Evolutionary conservation across 345 rosid species (phyloP), one percentile per base, ranked within the genome.

Genomic region (Draba incana): DNA sequence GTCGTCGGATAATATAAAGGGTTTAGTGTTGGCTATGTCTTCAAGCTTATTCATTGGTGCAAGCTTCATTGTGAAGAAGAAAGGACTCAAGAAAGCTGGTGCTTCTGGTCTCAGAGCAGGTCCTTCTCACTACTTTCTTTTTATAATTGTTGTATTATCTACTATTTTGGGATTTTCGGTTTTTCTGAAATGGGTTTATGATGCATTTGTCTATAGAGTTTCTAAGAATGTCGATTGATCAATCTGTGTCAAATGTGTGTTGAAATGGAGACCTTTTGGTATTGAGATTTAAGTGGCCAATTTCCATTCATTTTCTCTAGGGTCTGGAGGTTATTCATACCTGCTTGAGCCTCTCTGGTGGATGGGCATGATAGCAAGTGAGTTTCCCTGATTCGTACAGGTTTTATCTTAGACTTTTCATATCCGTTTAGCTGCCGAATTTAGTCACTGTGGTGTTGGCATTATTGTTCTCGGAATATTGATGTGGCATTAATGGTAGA

Each of bases 281-380:
- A 6, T 45, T 30, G 10, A 4, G 20, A 20, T 20, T 20, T 20
- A 37, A 10, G 14, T 44, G 2, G 16, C 44, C 16, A 4, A 11
- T 57, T 11, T 37, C n/a, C 8, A 3, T 31, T 30, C 16, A 2
- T 12, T 8, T 12, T 35, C 27, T 71, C 48, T 79, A 83, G 97
- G 92, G 42, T 81, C 77, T 76, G 97, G 97, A 64, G 97, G 97
- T 16, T 86, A 88, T 81, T 83, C 97, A 44, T 90, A 90, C 77
- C 81, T 90, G 72, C 78, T 83, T 37, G 92, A 90, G 83, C 97
- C 97, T 60, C 87, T 88, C 15, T 90, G 97, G 97, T 90, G 95
- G 97, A 74, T 71, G 23, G 97, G 97, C 82, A 90, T 90, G 97
- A 84, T 88, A 76, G 82, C 97, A 65, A 90, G 95, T 90, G 74